phyloP scores from a whole-genome alignment of 805 yeast genomes.

The Saccharomyces paradoxus region DNA sequence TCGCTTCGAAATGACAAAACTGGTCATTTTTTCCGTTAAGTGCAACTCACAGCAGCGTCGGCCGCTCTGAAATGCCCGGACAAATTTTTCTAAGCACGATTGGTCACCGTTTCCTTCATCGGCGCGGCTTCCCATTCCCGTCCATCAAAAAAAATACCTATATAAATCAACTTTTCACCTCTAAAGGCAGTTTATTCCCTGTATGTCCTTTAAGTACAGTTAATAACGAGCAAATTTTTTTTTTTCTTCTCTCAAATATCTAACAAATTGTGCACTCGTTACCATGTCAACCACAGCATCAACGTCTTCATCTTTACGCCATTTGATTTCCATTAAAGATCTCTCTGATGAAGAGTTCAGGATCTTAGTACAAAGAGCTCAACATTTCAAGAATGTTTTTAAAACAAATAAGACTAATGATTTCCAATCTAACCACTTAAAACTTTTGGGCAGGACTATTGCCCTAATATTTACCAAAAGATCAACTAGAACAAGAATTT shows the following conservation, averaged over 20 bases:
- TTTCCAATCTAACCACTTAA: constrained; percentile 34
- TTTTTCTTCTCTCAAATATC: not conserved
- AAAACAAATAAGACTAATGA: constrained; percentile 41
- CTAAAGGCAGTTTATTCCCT: constrained; percentile 2
- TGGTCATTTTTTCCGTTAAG: not conserved
- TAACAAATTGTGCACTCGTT: not conserved
- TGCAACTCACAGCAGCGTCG: not conserved
- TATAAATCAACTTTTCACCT: not conserved
- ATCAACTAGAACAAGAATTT: constrained; percentile 90
- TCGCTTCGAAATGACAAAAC: not conserved
- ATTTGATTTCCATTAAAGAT: constrained; percentile 75
- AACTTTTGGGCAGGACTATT: constrained; percentile 71
- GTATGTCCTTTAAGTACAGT: constrained; percentile 26
- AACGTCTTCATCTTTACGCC: constrained; percentile 36
- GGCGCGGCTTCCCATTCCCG: not conserved
- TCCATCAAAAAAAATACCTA: not conserved
- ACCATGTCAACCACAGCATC: not conserved
- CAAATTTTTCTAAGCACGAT: not conserved
- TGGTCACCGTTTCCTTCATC: not conserved
- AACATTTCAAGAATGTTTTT: constrained; percentile 58
- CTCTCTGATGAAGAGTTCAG: constrained; percentile 64
- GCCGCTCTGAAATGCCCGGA: not conserved
- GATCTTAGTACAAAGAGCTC: constrained; percentile 66
- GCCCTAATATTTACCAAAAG: constrained; percentile 84
- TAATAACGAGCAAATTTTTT: constrained; percentile 18